Conservation (phyloP, 106 monocot species). For the Dactylorhiza incarnata region DNA sequence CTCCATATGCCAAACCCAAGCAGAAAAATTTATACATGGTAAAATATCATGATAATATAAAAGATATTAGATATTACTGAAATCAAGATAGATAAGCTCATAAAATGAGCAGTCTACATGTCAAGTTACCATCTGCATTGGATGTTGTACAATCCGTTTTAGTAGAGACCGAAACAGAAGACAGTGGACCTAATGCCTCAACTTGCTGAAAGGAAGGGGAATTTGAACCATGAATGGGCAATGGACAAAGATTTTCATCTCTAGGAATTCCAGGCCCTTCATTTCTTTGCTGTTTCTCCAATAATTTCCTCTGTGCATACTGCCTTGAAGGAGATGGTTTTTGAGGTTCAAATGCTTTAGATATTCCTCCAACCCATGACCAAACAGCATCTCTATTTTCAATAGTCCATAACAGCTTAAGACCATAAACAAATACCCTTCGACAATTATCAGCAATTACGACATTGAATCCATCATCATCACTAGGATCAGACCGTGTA, state of each 20-base stretch:
- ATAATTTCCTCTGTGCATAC: slow-evolving; percentile 73
- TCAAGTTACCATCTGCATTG: slow-evolving; percentile 29
- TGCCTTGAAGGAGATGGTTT: slow-evolving; percentile 95
- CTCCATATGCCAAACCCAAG: not conserved
- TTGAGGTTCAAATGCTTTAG: slow-evolving; percentile 90
- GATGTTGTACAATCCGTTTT: slow-evolving; percentile 36
- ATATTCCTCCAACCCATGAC: slow-evolving; percentile 81
- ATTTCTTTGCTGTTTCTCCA: slow-evolving; percentile 36
- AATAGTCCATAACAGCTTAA: slow-evolving; percentile 92
- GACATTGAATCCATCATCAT: slow-evolving; percentile 97
- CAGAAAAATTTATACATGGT: not conserved
- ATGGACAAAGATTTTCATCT: slow-evolving; percentile 27
- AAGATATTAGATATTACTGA: not conserved
- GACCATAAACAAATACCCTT: slow-evolving; percentile 85
- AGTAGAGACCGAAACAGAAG: slow-evolving; percentile 21
- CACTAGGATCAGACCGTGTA: slow-evolving; percentile 79
- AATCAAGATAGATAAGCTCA: not conserved
- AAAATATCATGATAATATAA: not conserved
- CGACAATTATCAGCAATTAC: slow-evolving; percentile 93
- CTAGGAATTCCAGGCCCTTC: slow-evolving; percentile 26
- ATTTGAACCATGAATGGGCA: slow-evolving; percentile 17
- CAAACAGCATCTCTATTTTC: slow-evolving; percentile 93
- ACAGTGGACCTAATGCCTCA: slow-evolving; percentile 18
- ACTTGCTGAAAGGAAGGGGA: slow-evolving; percentile 26
- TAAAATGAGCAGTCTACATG: not conserved